A percentile compares a stretch with the other conserved stretches of the same genome.
Conservation (phyloP, 2,329 filamentous ascomycete genomes). For the Rutstroemia sp. region DNA sequence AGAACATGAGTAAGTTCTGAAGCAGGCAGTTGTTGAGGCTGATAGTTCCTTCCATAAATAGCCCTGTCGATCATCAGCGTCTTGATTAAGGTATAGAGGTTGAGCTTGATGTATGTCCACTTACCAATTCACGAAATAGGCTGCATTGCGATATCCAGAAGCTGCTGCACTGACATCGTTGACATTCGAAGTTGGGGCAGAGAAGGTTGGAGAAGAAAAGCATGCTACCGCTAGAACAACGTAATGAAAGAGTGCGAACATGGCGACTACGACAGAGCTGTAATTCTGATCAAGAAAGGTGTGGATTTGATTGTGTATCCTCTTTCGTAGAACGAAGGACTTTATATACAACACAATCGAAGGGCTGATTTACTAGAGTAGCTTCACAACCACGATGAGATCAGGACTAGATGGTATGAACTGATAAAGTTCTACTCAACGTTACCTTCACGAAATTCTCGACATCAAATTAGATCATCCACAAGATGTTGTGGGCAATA, state of each 20-base stretch:
- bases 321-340: too few relatives aligned
- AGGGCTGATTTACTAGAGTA: too few relatives aligned
- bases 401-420: too few relatives aligned
- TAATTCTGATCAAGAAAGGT: neutral
- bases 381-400: too few relatives aligned
- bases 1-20: conserved; percentile 70
- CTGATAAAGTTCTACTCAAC: neutral
- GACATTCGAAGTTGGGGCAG: neutral
- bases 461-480: too few relatives aligned
- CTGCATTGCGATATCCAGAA: conserved; percentile 14
- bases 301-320: too few relatives aligned
- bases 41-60: conserved; percentile 67
- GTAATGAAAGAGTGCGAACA: neutral
- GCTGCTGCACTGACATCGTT: neutral
- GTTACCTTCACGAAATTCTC: neutral
- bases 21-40: conserved; percentile 62
- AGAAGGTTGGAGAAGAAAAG: neutral
- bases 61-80: conserved; percentile 38
- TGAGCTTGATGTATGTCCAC: neutral
- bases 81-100: neutral
- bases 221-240: neutral
- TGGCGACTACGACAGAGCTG: neutral
- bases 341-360: too few relatives aligned
- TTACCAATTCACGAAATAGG: conserved; percentile 32
- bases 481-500: too few relatives aligned